Conservation (phyloP, 768 basidiomycete genomes). For the Leccinum subgranulosum region DNA sequence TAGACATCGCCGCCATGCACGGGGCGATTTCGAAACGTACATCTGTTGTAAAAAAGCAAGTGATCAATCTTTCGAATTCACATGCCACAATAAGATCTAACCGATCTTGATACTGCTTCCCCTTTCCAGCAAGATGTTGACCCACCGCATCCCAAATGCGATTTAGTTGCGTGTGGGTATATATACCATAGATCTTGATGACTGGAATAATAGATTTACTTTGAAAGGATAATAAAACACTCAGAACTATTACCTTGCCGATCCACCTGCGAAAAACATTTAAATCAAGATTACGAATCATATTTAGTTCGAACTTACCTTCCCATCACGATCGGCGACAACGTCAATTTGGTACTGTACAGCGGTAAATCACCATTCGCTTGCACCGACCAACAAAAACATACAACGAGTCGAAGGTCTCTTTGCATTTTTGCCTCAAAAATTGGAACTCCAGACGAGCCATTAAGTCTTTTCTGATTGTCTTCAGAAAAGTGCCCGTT, state of each 20-base stretch:
- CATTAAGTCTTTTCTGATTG: conserved; percentile 61
- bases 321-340: conserved; percentile 35
- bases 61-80: background rate
- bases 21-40: conserved; percentile 40
- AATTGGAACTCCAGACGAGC: conserved; percentile 48
- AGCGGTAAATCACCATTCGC: background rate
- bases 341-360: conserved; percentile 50
- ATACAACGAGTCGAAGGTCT: conserved; percentile 49
- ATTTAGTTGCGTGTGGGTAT: conserved; percentile 46
- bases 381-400: conserved; percentile 9
- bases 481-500: conserved; percentile 65
- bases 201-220: conserved; percentile 24
- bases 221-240: background rate
- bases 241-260: conserved; percentile 32
- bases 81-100: conserved; percentile 13
- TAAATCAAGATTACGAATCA: background rate
- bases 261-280: conserved; percentile 32
- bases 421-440: conserved; percentile 67
- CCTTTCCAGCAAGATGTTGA: conserved; percentile 39
- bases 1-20: conserved; percentile 39
- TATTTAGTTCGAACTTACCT: conserved; percentile 17
- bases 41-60: conserved; percentile 32
- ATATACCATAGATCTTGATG: conserved; percentile 49
- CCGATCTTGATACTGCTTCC: conserved; percentile 55
- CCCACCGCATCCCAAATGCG: conserved; percentile 48